Conservation (phyloP, 352 stramenopile species). For the Proteromonas lacertae region DNA sequence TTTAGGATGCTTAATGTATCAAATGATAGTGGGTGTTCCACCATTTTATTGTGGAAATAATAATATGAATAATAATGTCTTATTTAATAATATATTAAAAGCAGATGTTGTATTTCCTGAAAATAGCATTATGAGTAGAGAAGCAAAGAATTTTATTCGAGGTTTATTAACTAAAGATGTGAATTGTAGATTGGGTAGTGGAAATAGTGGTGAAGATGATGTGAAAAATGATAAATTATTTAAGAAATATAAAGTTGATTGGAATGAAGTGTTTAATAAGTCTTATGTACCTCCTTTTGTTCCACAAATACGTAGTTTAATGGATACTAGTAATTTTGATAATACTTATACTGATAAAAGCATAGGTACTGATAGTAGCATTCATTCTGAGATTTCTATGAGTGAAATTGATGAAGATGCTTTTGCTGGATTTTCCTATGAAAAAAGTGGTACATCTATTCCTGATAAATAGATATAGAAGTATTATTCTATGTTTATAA, state of each 20-base stretch:
- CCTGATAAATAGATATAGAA: too few relatives aligned
- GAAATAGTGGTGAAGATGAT: not conserved
- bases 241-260: slow-evolving; percentile 2
- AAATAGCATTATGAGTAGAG: too few relatives aligned
- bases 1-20: slow-evolving; percentile 38
- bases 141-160: slow-evolving; percentile 3
- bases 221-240: not conserved
- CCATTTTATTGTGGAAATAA: slow-evolving; percentile 58
- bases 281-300: not conserved
- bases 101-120: slow-evolving; percentile 16
- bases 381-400: too few relatives aligned
- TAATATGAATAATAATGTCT: slow-evolving; percentile 55
- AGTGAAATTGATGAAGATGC: too few relatives aligned
- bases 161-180: not conserved
- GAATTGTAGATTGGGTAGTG: not conserved
- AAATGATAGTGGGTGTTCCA: slow-evolving; percentile 47
- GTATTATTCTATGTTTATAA: too few relatives aligned
- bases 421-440: too few relatives aligned
- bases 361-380: too few relatives aligned
- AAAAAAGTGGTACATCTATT: too few relatives aligned
- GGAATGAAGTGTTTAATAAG: not conserved
- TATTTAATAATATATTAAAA: slow-evolving; percentile 31
- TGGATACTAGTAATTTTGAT: slow-evolving; percentile 3
- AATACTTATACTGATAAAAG: too few relatives aligned
- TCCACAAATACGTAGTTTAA: not conserved